Conservation (phyloP, 2,329 filamentous ascomycete genomes). For the Trichoderma endophyticum region DNA sequence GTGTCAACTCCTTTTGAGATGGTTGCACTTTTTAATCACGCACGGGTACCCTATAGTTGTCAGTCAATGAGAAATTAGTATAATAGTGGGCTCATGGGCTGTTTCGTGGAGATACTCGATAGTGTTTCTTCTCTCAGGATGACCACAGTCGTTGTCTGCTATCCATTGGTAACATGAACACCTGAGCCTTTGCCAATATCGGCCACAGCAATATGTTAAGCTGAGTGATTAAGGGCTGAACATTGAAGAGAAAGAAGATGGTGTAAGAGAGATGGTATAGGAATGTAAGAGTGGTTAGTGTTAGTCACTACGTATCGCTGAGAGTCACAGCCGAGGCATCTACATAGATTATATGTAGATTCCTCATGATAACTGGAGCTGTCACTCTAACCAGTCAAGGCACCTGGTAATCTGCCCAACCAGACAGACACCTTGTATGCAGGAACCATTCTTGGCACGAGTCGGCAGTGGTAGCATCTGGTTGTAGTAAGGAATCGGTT, state of each 20-base stretch:
- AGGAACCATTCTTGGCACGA: not conserved
- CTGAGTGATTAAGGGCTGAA: not conserved
- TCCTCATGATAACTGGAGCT: not conserved
- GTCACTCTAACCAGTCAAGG: not conserved
- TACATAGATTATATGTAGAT: not conserved
- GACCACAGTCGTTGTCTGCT: not conserved
- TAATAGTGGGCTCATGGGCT: not conserved
- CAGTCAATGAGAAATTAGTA: not conserved
- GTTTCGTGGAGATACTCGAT: not conserved
- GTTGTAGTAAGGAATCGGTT: not conserved
- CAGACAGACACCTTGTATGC: not conserved
- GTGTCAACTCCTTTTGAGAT: not conserved
- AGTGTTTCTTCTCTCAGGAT: not conserved
- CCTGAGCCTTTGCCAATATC: not conserved
- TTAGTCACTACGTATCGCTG: not conserved
- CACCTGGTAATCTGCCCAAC: not conserved
- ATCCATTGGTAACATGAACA: not conserved
- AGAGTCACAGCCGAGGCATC: not conserved
- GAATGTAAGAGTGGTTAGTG: not conserved
- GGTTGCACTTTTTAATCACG: not conserved
- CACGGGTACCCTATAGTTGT: not conserved
- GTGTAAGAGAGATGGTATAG: not conserved
- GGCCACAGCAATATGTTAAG: not conserved
- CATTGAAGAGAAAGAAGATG: not conserved
- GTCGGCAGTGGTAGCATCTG: not conserved